A percentile compares a stretch with the other conserved stretches of the same genome.
Conservation (phyloP, 768 basidiomycete species). For the Mycena capillaripes region DNA sequence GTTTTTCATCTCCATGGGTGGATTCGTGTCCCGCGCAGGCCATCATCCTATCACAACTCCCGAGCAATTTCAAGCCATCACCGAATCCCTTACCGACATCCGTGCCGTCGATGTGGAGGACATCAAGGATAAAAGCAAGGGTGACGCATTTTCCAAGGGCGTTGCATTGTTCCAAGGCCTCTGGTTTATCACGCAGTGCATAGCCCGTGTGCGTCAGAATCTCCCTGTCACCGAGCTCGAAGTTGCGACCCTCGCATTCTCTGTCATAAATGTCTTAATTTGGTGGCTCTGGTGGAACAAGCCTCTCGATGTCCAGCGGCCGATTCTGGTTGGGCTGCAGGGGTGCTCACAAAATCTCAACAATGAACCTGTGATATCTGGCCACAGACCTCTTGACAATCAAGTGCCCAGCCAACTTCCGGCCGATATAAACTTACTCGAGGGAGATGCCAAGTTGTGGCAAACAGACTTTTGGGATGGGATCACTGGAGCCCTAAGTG, state of each 20-base stretch:
- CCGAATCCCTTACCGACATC: neutral
- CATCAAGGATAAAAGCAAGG: constrained; percentile 48
- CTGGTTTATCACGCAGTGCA: constrained; percentile 51
- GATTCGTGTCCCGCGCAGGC: constrained; percentile 34
- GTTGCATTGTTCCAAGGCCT: constrained; percentile 48
- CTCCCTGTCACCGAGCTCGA: constrained; percentile 52
- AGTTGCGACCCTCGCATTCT: constrained; percentile 50
- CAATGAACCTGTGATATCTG: too few species aligned
- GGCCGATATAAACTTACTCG: too few species aligned
- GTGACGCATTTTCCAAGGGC: constrained; percentile 48
- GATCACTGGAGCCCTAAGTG: neutral
- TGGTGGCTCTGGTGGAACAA: constrained; percentile 56
- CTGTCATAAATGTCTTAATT: constrained; percentile 44
- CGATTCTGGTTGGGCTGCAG: neutral
- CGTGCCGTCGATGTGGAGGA: constrained; percentile 15
- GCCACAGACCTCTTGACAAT: too few species aligned
- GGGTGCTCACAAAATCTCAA: too few species aligned
- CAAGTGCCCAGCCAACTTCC: neutral
- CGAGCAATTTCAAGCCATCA: constrained; percentile 2
- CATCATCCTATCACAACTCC: neutral
- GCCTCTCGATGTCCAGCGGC: constrained; percentile 42
- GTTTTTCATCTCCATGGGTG: constrained; percentile 40
- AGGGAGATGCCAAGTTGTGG: too few species aligned
- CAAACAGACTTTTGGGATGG: neutral
- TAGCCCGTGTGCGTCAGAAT: constrained; percentile 37